Evolutionary conservation across 148 eudicot genomes (phyloP).

Genomic region (Rhododendron henanense): DNA sequence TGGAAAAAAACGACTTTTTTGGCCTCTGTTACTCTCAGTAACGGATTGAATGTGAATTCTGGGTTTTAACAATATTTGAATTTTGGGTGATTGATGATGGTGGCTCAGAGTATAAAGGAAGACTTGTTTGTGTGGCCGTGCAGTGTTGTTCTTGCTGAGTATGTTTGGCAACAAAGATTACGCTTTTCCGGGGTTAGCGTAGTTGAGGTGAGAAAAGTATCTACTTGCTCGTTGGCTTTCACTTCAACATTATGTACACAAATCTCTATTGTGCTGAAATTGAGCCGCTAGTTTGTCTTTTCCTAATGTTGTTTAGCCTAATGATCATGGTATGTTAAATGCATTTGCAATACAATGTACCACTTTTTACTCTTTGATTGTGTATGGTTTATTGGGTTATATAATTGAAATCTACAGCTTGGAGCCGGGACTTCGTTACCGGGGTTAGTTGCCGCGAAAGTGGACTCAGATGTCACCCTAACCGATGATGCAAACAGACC

Average conservation of each 20-base stretch:
- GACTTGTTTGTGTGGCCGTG: conserved; percentile 94
- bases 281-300: too few species aligned
- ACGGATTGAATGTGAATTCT: too few species aligned
- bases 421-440: conserved; percentile 30
- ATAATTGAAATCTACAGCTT: too few species aligned
- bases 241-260: not conserved
- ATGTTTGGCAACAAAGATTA: conserved; percentile 77
- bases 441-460: conserved; percentile 85
- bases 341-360: too few species aligned
- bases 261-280: not conserved
- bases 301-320: too few species aligned
- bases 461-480: conserved; percentile 78
- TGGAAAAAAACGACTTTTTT: too few species aligned
- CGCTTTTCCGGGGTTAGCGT: conserved; percentile 50
- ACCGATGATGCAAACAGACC: conserved; percentile 58
- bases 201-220: conserved; percentile 52
- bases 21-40: too few species aligned
- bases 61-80: not conserved
- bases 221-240: not conserved
- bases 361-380: too few species aligned
- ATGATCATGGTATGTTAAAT: too few species aligned
- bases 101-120: conserved; percentile 62
- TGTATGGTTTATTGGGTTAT: too few species aligned
- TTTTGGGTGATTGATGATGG: not conserved
- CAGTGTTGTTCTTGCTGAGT: conserved; percentile 76